Conservation (phyloP, 2,329 filamentous ascomycete species). For the Aspergillus neotritici region DNA sequence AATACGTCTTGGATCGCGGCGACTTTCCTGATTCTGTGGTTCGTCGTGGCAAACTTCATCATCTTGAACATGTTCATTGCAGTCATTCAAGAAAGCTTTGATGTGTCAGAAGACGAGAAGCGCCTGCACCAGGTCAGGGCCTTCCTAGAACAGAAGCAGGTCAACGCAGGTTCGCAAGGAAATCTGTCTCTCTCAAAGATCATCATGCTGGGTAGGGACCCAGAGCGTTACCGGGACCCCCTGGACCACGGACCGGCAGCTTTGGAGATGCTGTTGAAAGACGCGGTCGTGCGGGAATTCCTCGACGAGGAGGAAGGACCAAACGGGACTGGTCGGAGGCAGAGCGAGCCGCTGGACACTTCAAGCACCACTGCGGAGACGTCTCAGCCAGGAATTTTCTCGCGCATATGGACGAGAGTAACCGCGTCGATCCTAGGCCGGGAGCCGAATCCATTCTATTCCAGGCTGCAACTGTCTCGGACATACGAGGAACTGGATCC, state of each 20-base stretch:
- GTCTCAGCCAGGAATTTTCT: conserved; percentile 55
- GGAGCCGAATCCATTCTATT: conserved; percentile 94
- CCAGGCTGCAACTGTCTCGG: conserved; percentile 64
- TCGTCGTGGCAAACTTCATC: conserved; percentile 91
- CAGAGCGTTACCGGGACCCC: conserved; percentile 64
- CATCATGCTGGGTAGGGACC: conserved; percentile 58
- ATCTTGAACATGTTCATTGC: conserved; percentile 99
- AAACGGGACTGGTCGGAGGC: conserved; percentile 24
- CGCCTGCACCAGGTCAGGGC: conserved; percentile 92
- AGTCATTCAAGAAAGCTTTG: conserved; percentile 99
- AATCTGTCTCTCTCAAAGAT: conserved; percentile 62
- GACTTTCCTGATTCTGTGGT: conserved; percentile 88
- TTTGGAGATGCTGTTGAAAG: conserved; percentile 93
- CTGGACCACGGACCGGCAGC: conserved; percentile 87
- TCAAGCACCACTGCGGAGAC: conserved; percentile 32
- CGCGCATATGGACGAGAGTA: conserved; percentile 58
- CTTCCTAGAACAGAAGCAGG: conserved; percentile 84
- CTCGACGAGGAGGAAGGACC: conserved; percentile 63
- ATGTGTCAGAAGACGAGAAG: conserved; percentile 97
- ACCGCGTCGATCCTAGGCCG: conserved; percentile 53
- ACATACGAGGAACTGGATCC: conserved; percentile 77
- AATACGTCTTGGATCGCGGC: conserved; percentile 90
- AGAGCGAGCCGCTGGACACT: conserved; percentile 22
- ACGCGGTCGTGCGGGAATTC: conserved; percentile 91
- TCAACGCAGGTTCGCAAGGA: conserved; percentile 60